These are phyloP conservation scores for Starmerella floris DNA, from an alignment of 805 yeast genomes.

Conservation along the genomic window DNA sequence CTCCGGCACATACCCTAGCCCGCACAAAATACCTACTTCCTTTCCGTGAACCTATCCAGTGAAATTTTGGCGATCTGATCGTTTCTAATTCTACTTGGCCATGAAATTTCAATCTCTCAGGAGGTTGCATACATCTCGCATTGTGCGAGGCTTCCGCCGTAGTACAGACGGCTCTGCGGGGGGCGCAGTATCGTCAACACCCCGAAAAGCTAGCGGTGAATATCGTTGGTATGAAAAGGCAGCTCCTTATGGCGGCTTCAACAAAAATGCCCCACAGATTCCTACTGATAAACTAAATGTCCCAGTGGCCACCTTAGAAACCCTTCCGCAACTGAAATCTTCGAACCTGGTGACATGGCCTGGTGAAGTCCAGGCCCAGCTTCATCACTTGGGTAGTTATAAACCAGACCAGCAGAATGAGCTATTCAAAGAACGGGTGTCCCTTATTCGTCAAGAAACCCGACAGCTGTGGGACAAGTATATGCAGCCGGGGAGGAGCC, in stretches of 20 bases:
- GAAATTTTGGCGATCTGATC: neutral
- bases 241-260: slow-evolving; percentile 18
- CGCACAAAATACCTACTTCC: neutral
- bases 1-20: too few species aligned
- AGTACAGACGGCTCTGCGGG: neutral
- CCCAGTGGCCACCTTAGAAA: slow-evolving; percentile 3
- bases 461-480: neutral
- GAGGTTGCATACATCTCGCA: neutral
- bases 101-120: neutral
- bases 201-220: slow-evolving; percentile 20
- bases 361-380: slow-evolving; percentile 13
- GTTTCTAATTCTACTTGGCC: neutral
- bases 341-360: slow-evolving; percentile 17
- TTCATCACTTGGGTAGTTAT: slow-evolving; percentile 18
- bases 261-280: slow-evolving; percentile 14
- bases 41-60: neutral
- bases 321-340: neutral
- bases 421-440: slow-evolving; percentile 13
- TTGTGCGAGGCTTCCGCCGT: neutral
- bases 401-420: slow-evolving; percentile 20
- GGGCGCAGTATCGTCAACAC: slow-evolving; percentile 13
- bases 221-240: slow-evolving; percentile 19
- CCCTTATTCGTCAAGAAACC: slow-evolving; percentile 16
- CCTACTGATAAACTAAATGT: slow-evolving; percentile 6
- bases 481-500: slow-evolving; percentile 6